Evolutionary conservation across 495 filamentous ascomycete species (phyloP).

Genomic region (Neurospora terricola): DNA sequence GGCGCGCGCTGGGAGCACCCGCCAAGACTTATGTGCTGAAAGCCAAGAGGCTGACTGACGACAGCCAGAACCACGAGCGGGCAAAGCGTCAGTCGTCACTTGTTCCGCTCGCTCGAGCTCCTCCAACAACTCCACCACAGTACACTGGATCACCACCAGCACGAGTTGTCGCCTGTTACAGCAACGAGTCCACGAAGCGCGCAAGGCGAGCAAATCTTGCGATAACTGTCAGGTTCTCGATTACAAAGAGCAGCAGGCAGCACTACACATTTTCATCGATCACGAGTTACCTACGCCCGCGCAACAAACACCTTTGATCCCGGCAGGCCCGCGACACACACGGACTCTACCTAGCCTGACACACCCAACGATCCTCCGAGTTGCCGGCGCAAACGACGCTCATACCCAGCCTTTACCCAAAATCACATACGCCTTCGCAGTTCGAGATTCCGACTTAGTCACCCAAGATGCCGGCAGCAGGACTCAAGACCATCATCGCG

Average conservation of each 20-base stretch:
- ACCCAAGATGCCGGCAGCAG: conserved; percentile 56
- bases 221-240: neutral
- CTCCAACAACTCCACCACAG: conserved; percentile 4
- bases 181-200: neutral
- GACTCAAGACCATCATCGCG: conserved; percentile 96
- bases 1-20: neutral
- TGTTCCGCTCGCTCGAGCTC: conserved; percentile 4
- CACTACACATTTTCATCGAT: neutral
- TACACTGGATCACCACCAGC: conserved; percentile 6
- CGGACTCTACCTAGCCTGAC: neutral
- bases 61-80: conserved; percentile 1
- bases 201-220: neutral
- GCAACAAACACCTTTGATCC: neutral
- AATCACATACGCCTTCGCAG: neutral
- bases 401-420: neutral
- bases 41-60: conserved; percentile 13
- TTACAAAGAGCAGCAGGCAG: neutral
- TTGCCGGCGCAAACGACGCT: conserved; percentile 1
- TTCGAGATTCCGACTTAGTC: neutral
- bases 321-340: neutral
- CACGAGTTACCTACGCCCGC: neutral
- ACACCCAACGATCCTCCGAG: neutral
- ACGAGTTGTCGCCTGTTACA: conserved; percentile 1
- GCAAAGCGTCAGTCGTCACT: conserved; percentile 6
- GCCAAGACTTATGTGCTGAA: conserved; percentile 13